Conservation (phyloP, 179 eudicot genomes). For the Sideroxylon spinosum region DNA sequence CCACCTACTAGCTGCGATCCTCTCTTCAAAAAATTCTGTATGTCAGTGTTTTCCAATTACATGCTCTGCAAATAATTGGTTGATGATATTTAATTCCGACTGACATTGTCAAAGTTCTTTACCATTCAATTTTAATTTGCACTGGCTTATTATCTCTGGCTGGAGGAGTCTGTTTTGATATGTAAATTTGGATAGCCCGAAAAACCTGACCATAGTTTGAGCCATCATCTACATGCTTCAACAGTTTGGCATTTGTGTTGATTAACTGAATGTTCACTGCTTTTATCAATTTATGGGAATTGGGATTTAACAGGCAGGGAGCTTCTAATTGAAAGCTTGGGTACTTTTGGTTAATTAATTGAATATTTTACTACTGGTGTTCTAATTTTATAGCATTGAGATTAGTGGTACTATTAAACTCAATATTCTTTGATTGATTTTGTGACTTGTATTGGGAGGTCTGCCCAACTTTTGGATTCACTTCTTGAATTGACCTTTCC, state of each 20-base stretch:
- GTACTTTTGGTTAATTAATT: not conserved
- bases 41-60: constrained; percentile 17
- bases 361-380: not conserved
- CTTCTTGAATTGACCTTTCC: not conserved
- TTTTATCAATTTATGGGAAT: not conserved
- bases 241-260: not conserved
- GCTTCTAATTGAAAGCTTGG: not conserved
- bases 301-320: not conserved
- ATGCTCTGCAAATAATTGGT: not conserved
- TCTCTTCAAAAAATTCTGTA: constrained; percentile 64
- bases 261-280: not conserved
- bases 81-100: not conserved
- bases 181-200: not conserved
- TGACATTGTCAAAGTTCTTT: not conserved
- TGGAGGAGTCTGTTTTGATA: not conserved
- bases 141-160: not conserved
- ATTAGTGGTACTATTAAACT: not conserved
- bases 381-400: not conserved
- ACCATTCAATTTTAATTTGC: not conserved
- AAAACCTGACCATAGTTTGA: not conserved
- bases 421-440: not conserved
- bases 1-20: constrained; percentile 53
- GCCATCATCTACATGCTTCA: not conserved
- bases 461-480: not conserved
- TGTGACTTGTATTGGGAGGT: not conserved